Base-by-base conservation (phyloP, 495 filamentous ascomycete species). In the Tricharina praecox region DNA sequence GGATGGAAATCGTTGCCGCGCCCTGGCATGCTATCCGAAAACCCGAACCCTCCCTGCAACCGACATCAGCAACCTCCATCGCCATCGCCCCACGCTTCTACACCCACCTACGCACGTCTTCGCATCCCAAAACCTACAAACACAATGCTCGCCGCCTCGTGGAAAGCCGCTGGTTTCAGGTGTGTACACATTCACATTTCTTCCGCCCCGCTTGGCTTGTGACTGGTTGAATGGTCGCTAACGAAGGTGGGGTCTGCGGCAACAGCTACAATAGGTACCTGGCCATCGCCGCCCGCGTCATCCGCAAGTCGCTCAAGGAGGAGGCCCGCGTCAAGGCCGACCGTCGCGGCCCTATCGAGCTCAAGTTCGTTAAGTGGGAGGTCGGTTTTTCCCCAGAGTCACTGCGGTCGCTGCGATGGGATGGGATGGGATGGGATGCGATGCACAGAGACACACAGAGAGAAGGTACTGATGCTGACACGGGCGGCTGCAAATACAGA, bases 161-260 rank as follows among this genome's bases (percentile, higher is more conserved):
- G 92, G 92, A 96, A 95, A 81, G 76, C 86, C 61, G 80, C 90
- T 63, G 90, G 92, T 70, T 71, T 96, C 60, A 93, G 81, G 92
- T 96, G 79, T 66, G 81, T 37, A 23, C 15, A 4, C 38, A 39
- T 28, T n/a, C n/a, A 19, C 37, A 23, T 35, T 34, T 19, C 13
- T 23, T 4, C 41, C 21, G 39, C n/a, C 15, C 48, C 5, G 18
- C 46, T 24, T 23, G 41, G 11, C 30, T 20, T 30, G n/a, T n/a
- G n/a, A n/a, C n/a, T n/a, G n/a, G n/a, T n/a, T n/a, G n/a, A n/a
- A n/a, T 13, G 34, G 18, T 23, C 46, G 43, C 45, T 48, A 48
- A 56, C 33, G 21, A 45, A 48, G 56, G 49, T 53, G 41, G 47
- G 49, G 51, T 23, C 33, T 38, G 51, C 42, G 34, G 40, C n/a